Evolutionary conservation across 148 eudicot species (phyloP).

Genomic region (Chenopodium berlandieri): DNA sequence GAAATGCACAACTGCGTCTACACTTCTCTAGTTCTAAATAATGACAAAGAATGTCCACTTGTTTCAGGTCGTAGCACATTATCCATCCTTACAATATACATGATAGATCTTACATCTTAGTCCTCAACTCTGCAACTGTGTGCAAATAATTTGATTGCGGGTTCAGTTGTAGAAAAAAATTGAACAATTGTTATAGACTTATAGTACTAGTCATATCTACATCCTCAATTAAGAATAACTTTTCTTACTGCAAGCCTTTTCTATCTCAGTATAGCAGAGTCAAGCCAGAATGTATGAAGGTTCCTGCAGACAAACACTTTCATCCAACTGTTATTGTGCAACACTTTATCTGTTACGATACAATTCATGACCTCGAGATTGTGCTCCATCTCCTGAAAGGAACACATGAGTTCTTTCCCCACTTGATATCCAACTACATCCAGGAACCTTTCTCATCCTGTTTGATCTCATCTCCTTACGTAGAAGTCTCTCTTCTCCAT

Average conservation of each 20-base stretch:
- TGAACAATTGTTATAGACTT: not conserved
- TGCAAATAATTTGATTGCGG: not conserved
- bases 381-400: conserved; percentile 30
- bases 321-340: not conserved
- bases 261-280: not conserved
- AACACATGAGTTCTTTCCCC: conserved; percentile 24
- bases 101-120: not conserved
- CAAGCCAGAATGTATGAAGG: not conserved
- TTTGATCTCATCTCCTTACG: conserved; percentile 36
- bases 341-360: not conserved
- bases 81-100: not conserved
- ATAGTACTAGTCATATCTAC: not conserved
- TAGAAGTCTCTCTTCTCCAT: conserved; percentile 24
- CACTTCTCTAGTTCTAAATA: too few species aligned
- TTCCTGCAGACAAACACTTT: not conserved
- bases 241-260: not conserved
- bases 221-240: not conserved
- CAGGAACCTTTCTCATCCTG: conserved; percentile 37
- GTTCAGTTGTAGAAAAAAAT: too few species aligned
- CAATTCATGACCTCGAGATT: conserved; percentile 3
- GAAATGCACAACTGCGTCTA: too few species aligned
- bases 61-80: not conserved
- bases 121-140: not conserved
- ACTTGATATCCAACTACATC: conserved; percentile 38
- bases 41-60: too few species aligned